A percentile compares a stretch with the other conserved stretches of the same genome.
These are phyloP conservation scores for Pinus tabuliformis DNA, from an alignment of 75 land plant species.

Conservation along the genomic window DNA sequence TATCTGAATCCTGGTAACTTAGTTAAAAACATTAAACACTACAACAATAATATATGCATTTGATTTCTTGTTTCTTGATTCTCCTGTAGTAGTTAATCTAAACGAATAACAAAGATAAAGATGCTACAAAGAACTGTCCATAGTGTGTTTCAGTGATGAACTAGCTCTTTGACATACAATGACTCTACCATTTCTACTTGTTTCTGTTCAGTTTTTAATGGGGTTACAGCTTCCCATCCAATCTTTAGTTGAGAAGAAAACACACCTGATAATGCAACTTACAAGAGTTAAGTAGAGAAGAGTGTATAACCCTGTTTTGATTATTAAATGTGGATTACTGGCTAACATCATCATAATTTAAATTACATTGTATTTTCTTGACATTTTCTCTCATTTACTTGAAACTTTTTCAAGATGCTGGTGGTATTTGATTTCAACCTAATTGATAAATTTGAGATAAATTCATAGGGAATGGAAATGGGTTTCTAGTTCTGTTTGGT, in stretches of 20 bases:
- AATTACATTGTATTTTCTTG: not conserved
- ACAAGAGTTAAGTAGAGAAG: not conserved
- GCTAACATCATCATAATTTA: not conserved
- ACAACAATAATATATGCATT: too few relatives aligned
- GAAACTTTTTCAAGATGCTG: not conserved
- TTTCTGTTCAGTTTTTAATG: not conserved
- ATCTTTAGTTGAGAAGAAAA: not conserved
- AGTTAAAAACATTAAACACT: too few relatives aligned
- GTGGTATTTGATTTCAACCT: not conserved
- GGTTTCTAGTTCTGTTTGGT: not conserved
- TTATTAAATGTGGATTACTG: not conserved
- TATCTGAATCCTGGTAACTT: too few relatives aligned
- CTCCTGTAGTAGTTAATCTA: too few relatives aligned
- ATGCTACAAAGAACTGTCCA: too few relatives aligned
- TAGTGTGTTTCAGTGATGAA: too few relatives aligned
- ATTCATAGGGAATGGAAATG: too few relatives aligned
- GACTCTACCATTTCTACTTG: not conserved
- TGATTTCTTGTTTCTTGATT: too few relatives aligned
- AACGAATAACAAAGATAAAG: too few relatives aligned
- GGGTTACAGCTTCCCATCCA: not conserved
- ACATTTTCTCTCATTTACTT: not conserved
- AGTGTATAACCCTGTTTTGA: not conserved
- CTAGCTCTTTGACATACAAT: not conserved
- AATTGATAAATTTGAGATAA: not conserved
- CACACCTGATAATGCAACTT: not conserved